Evolutionary conservation across 129 eudicot species (phyloP), one percentile per base, ranked within the genome.

Genomic region (Pulicaria dysenterica): DNA sequence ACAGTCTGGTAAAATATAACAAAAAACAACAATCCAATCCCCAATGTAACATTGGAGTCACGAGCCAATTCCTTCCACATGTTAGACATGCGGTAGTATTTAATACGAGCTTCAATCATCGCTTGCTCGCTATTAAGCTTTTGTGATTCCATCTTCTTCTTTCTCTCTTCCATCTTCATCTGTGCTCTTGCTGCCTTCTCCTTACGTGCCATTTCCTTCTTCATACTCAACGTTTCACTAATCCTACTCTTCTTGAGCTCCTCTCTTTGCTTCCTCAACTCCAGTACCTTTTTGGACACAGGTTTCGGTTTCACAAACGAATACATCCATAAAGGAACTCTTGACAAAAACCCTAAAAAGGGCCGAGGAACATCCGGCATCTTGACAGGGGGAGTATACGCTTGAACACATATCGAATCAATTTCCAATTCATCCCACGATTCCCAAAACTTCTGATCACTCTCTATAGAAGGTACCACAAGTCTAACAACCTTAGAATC

Each of bases 401-500:
- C 95, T 56, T 90, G 89, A 44, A 90, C 82, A 75, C 95, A 90
- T 38, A 90, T 13, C 3, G 83, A 76, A 77, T 90, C 95, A 62
- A 90, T 67, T 38, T 69, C 76, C 73, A 94, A 74, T 64, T 73
- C 93, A 67, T 82, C 90, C 98, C 98, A 94, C 13, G 64, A 66
- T 11, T 41, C 78, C 98, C 98, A 94, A 81, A 94, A 94, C 62
- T 58, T 80, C 0, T 59, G 42, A 70, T 94, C 95, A 16, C 31
- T 77, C 62, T 76, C 91, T 9, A 82, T 12, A 0, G 93, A 78
- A 39, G 98, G 98, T 70, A 94, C 82, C 51, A 94, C 98, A 9
- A 86, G 55, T 77, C 98, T 87, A 58, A 85, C 79, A 73, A 94
- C 98, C 84, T 73, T 94, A 36, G 79, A 78, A 81, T 94, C 93